phyloP scores from a whole-genome alignment of 1,284 basidiomycete species.

The Cystobasidiaceae sp. region DNA sequence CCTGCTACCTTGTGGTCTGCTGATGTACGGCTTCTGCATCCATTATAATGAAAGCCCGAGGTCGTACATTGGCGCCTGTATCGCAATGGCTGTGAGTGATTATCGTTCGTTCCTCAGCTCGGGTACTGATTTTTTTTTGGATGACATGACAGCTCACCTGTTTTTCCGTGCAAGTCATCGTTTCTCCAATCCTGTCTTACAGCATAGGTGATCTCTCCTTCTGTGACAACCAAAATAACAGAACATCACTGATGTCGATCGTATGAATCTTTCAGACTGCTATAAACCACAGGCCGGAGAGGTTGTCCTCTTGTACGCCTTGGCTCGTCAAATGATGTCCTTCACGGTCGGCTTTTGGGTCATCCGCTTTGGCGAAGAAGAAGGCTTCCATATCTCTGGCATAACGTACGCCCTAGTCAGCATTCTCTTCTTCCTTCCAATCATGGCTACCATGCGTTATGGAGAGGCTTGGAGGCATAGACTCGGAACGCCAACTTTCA shows the following conservation, averaged over 20 bases:
- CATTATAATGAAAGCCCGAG: neutral
- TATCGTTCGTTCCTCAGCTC: neutral
- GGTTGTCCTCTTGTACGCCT: conserved; percentile 8
- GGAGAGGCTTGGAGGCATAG: conserved; percentile 19
- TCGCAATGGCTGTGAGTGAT: conserved; percentile 18
- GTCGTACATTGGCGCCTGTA: conserved; percentile 18
- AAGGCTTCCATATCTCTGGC: conserved; percentile 23
- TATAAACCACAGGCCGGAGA: no score
- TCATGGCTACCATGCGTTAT: conserved; percentile 8
- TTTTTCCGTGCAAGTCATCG: conserved; percentile 25
- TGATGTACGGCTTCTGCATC: conserved; percentile 29
- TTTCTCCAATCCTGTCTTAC: conserved; percentile 15
- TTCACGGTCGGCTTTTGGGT: conserved; percentile 27
- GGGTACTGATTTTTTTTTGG: no score
- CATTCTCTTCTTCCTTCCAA: conserved; percentile 19
- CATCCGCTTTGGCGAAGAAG: conserved; percentile 25
- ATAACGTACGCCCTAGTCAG: conserved; percentile 17
- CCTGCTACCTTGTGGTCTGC: conserved; percentile 18
- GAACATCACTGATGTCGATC: no score
- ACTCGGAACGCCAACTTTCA: conserved; percentile 5
- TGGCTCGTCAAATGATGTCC: conserved; percentile 12
- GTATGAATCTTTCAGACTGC: no score
- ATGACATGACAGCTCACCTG: conserved; percentile 10
- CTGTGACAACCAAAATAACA: no score
- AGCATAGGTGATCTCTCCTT: no score